These are phyloP conservation scores for Fusarium marasasianum DNA, from an alignment of 2,329 filamentous ascomycete species.

Conservation along the genomic window DNA sequence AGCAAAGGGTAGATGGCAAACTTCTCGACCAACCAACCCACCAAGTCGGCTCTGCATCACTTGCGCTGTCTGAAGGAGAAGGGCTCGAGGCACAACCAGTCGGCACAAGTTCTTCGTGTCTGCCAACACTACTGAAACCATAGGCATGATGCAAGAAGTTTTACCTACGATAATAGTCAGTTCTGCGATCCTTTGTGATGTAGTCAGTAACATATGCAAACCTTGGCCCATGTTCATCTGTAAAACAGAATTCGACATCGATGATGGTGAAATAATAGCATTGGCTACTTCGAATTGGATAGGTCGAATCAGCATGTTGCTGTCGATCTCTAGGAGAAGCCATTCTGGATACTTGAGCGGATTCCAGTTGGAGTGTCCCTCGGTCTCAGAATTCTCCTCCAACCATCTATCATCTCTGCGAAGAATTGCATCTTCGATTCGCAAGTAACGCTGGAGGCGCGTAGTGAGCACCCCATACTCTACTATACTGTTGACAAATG, in stretches of 20 bases:
- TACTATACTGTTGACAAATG: slow-evolving; percentile 53
- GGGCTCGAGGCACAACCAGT: slow-evolving; percentile 64
- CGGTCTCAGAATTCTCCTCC: slow-evolving; percentile 55
- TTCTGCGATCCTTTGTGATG: accelerated
- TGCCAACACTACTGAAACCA: slow-evolving; percentile 57
- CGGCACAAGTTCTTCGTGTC: slow-evolving; percentile 57
- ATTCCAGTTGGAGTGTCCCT: slow-evolving; percentile 67
- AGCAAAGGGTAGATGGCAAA: slow-evolving; percentile 67
- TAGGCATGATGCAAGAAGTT: slow-evolving; percentile 65
- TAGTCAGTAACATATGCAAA: slow-evolving; percentile 3
- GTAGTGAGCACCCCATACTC: slow-evolving; percentile 56
- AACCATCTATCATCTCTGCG: slow-evolving; percentile 40
- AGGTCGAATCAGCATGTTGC: slow-evolving; percentile 67
- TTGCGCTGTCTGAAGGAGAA: slow-evolving; percentile 66
- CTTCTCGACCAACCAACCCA: slow-evolving; percentile 59
- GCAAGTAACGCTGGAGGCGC: slow-evolving; percentile 54
- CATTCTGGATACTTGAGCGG: slow-evolving; percentile 65
- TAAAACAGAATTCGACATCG: slow-evolving; percentile 64
- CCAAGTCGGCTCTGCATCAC: slow-evolving; percentile 64
- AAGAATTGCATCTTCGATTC: slow-evolving; percentile 50
- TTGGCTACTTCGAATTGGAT: slow-evolving; percentile 69
- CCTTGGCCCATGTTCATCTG: slow-evolving; percentile 75
- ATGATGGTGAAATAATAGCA: slow-evolving; percentile 65
- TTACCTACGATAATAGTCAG: slow-evolving; percentile 54
- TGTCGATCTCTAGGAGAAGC: slow-evolving; percentile 73